phyloP scores from a whole-genome alignment of 2,329 filamentous ascomycete species.

The Lecanoromycetidae sp. region DNA sequence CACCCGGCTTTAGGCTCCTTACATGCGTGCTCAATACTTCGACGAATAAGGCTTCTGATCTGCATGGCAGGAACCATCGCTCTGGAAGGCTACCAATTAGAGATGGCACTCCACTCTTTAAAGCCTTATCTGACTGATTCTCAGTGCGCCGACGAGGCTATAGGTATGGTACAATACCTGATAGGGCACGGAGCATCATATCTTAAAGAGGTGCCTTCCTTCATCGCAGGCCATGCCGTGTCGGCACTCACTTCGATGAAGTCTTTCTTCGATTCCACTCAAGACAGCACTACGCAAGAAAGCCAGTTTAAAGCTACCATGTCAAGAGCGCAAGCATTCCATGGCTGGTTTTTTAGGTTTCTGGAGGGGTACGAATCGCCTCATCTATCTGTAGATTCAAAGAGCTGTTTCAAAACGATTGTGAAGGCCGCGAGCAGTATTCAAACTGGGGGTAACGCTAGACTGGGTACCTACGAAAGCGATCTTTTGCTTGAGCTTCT shows the following conservation, averaged over 20 bases:
- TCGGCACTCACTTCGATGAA: conserved; percentile 68
- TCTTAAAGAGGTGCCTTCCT: conserved; percentile 55
- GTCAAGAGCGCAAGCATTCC: conserved; percentile 62
- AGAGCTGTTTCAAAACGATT: conserved; percentile 52
- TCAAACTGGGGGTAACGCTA: conserved; percentile 55
- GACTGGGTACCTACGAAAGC: conserved; percentile 61
- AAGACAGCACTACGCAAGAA: conserved; percentile 73
- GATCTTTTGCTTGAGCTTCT: conserved; percentile 68
- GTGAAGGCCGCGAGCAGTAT: conserved; percentile 57
- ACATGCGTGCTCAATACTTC: conserved; percentile 73
- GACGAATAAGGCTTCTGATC: conserved; percentile 72
- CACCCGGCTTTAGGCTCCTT: conserved; percentile 74
- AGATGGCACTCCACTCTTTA: conserved; percentile 78
- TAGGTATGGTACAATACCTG: conserved; percentile 78
- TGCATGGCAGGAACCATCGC: conserved; percentile 62
- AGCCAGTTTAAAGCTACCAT: conserved; percentile 68
- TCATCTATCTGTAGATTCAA: conserved; percentile 36
- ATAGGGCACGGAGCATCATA: conserved; percentile 55
- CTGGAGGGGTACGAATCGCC: conserved; percentile 50
- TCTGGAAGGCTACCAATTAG: conserved; percentile 67
- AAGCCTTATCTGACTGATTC: conserved; percentile 67
- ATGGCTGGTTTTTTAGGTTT: conserved; percentile 61
- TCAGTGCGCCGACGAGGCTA: conserved; percentile 79
- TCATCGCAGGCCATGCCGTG: conserved; percentile 67
- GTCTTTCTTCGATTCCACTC: conserved; percentile 60